These are phyloP conservation scores for Paramecium sonneborni DNA, from an alignment of 73 alveolate genomes.

Conservation along the genomic window DNA sequence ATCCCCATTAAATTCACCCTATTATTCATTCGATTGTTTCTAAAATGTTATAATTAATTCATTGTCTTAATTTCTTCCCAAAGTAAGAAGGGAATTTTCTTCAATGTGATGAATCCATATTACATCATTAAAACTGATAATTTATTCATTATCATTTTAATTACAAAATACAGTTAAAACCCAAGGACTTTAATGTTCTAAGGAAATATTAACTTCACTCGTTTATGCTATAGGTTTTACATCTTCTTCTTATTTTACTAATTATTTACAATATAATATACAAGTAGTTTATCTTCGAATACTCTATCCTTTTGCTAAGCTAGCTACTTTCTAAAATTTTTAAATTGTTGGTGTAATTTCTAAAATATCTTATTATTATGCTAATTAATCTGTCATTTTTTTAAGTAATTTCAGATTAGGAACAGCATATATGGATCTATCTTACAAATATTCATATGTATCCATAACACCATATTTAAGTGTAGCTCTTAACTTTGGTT, in stretches of 20 bases:
- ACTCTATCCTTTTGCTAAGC: background rate
- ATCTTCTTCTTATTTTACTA: constrained; percentile 1
- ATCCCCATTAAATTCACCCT: constrained; percentile 53
- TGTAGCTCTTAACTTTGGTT: constrained; percentile 22
- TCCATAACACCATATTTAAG: background rate
- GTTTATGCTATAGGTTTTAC: background rate
- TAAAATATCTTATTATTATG: background rate
- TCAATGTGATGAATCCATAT: constrained; percentile 54
- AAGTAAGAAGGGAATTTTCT: constrained; percentile 20
- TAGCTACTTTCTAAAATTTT: constrained; percentile 16
- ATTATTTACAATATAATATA: background rate
- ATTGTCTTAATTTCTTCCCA: constrained; percentile 45
- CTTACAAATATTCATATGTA: background rate
- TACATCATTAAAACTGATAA: constrained; percentile 18
- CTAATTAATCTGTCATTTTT: background rate
- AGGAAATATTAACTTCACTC: constrained; percentile 27
- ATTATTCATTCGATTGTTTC: background rate
- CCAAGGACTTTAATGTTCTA: constrained; percentile 44
- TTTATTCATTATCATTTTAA: constrained; percentile 29
- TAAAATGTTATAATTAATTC: background rate
- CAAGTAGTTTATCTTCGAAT: constrained; percentile 15
- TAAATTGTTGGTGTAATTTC: background rate
- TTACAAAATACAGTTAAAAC: background rate
- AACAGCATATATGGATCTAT: constrained; percentile 44
- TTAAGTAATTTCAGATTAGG: constrained; percentile 13